Percentiles rank a stretch among this genome's conserved stretches.
Evolutionary conservation across 495 filamentous ascomycete species (phyloP).

Genomic region (Daldinia vernicosa): DNA sequence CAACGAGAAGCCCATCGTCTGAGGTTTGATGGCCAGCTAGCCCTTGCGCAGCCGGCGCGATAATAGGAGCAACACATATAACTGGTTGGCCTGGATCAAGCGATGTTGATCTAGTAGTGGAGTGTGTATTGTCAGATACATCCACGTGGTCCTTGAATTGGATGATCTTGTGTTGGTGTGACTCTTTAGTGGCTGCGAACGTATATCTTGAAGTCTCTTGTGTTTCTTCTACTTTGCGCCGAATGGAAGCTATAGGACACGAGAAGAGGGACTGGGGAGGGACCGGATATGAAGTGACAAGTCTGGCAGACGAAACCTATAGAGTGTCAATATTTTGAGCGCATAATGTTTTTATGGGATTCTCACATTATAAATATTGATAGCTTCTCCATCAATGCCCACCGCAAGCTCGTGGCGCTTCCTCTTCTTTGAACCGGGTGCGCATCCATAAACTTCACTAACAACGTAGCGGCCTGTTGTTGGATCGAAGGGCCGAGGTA

Average conservation of each 20-base stretch:
- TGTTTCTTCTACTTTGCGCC: slow-evolving; percentile 63
- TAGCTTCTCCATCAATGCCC: slow-evolving; percentile 87
- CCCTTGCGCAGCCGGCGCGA: not conserved
- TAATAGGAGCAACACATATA: slow-evolving; percentile 36
- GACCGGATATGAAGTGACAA: slow-evolving; percentile 84
- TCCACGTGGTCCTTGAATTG: slow-evolving; percentile 69
- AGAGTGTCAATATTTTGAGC: slow-evolving; percentile 32
- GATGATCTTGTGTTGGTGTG: slow-evolving; percentile 53
- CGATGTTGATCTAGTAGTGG: slow-evolving; percentile 39
- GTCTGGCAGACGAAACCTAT: slow-evolving; percentile 79
- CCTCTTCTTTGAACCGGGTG: slow-evolving; percentile 77
- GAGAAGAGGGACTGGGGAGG: slow-evolving; percentile 83
- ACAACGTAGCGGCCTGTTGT: slow-evolving; percentile 67
- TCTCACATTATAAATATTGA: slow-evolving; percentile 90
- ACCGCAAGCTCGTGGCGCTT: slow-evolving; percentile 86
- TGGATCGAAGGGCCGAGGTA: slow-evolving; percentile 71
- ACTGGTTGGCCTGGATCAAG: slow-evolving; percentile 34
- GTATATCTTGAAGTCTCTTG: slow-evolving; percentile 72
- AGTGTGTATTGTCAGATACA: slow-evolving; percentile 65
- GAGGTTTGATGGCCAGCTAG: not conserved
- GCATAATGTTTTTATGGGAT: not conserved
- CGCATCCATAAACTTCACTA: slow-evolving; percentile 73
- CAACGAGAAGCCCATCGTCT: slow-evolving; percentile 47
- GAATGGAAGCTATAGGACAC: slow-evolving; percentile 78
- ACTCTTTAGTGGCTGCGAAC: slow-evolving; percentile 64